phyloP scores from a whole-genome alignment of 164 flowering plant species.

The Magnolia kwangsiensis region DNA sequence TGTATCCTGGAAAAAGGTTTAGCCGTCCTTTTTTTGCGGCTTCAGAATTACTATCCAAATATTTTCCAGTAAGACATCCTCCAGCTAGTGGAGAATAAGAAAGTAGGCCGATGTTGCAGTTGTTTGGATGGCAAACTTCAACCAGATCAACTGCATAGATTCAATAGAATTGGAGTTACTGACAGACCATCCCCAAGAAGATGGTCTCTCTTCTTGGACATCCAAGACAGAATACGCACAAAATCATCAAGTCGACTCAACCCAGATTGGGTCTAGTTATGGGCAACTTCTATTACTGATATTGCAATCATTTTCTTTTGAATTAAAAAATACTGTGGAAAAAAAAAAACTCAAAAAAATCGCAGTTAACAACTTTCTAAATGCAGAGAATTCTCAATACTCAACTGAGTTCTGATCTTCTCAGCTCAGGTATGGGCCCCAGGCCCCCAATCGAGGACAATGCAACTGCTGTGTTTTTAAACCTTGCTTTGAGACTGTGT shows the following conservation, averaged over 20 bases:
- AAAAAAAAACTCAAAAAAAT: neutral
- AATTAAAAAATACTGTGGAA: neutral
- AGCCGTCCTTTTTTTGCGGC: constrained; percentile 79
- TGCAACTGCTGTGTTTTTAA: neutral
- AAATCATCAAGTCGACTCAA: neutral
- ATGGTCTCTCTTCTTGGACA: neutral
- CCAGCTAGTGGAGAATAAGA: constrained; percentile 90
- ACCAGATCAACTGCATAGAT: constrained; percentile 75
- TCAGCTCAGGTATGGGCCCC: neutral
- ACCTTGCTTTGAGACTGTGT: neutral
- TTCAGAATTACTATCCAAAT: constrained; percentile 64
- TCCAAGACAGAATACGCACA: neutral
- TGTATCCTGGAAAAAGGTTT: constrained; percentile 88
- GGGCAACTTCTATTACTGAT: neutral
- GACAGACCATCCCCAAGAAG: neutral
- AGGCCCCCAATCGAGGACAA: neutral
- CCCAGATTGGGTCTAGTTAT: neutral
- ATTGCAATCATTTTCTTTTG: no score
- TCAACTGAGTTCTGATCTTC: neutral
- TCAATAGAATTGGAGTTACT: neutral
- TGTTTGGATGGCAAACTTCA: constrained; percentile 92
- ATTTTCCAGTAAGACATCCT: constrained; percentile 77
- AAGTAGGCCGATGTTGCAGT: constrained; percentile 84
- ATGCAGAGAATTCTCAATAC: neutral
- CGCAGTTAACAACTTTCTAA: neutral